phyloP scores from a whole-genome alignment of 1,284 basidiomycete species.

The Thecaphora thlaspeos region DNA sequence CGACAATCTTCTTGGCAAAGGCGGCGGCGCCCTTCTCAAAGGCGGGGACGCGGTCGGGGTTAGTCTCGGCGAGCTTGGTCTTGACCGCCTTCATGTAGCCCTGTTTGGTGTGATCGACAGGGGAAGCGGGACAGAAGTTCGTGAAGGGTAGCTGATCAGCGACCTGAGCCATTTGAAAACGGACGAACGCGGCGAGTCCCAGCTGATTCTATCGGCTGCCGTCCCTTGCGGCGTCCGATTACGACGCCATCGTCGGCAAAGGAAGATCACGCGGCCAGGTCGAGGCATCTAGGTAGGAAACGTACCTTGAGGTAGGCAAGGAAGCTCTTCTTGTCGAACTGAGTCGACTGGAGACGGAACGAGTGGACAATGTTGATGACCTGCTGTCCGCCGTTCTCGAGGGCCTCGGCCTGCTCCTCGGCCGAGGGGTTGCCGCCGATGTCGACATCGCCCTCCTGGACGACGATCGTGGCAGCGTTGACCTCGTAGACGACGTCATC shows the following conservation, averaged over 20 bases:
- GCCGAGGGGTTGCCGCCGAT: slow-evolving; percentile 74
- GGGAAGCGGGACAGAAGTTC: not conserved
- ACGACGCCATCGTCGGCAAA: no score
- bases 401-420: slow-evolving; percentile 79
- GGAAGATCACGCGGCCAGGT: no score
- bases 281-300: no score
- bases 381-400: slow-evolving; percentile 72
- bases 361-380: slow-evolving; percentile 93
- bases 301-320: slow-evolving; percentile 73
- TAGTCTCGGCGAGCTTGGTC: slow-evolving; percentile 60
- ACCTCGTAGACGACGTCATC: slow-evolving; percentile 89
- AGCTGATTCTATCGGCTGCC: no score
- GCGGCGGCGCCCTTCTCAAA: slow-evolving; percentile 80
- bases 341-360: slow-evolving; percentile 80
- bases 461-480: slow-evolving; percentile 72
- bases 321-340: slow-evolving; percentile 91
- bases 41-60: slow-evolving; percentile 70
- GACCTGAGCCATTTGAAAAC: no score
- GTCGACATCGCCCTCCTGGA: slow-evolving; percentile 83
- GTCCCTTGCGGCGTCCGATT: no score
- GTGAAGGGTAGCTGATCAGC: no score
- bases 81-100: slow-evolving; percentile 81
- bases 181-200: no score
- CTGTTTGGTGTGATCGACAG: slow-evolving; percentile 28
- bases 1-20: slow-evolving; percentile 69